A percentile compares a stretch with the other conserved stretches of the same genome.
These are phyloP conservation scores for Cystoderma amianthinum DNA, from an alignment of 768 basidiomycete species.

Conservation along the genomic window DNA sequence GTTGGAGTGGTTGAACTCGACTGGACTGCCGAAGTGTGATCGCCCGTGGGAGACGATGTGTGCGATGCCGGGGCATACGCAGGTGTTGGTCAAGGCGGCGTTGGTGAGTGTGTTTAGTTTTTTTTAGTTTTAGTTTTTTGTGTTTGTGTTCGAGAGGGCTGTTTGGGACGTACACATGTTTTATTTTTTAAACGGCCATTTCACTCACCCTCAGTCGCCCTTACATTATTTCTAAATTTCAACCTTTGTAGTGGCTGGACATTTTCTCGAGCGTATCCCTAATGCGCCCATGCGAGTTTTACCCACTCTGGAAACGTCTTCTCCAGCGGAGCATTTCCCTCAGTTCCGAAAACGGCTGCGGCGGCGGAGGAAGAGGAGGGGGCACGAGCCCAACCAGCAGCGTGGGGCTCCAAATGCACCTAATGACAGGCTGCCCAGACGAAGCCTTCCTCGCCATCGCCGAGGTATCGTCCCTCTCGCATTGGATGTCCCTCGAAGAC, in stretches of 20 bases:
- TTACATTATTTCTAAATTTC: constrained; percentile 8
- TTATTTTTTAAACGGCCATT: too few relatives aligned
- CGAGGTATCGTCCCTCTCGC: constrained; percentile 63
- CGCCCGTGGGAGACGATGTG: constrained; percentile 56
- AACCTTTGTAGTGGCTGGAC: constrained; percentile 60
- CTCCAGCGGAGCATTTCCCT: constrained; percentile 48
- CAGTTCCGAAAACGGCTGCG: too few relatives aligned
- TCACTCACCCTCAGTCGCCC: constrained; percentile 1
- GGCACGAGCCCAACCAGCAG: constrained; percentile 26
- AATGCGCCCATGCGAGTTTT: constrained; percentile 56
- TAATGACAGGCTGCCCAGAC: constrained; percentile 72
- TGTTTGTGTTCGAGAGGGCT: too few relatives aligned
- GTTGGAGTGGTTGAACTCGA: constrained; percentile 70
- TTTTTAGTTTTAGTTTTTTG: too few relatives aligned
- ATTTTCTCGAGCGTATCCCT: constrained; percentile 62
- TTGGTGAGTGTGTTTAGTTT: constrained; percentile 53
- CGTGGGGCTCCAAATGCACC: constrained; percentile 57
- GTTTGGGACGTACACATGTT: too few relatives aligned
- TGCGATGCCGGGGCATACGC: constrained; percentile 43
- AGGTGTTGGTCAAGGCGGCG: constrained; percentile 60
- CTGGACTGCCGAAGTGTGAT: constrained; percentile 53
- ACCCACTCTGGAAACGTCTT: constrained; percentile 59
- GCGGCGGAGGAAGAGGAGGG: constrained; percentile 32
- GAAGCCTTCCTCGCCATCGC: constrained; percentile 71
- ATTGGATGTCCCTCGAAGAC: constrained; percentile 66